A percentile compares a stretch with the other conserved stretches of the same genome.
These are phyloP conservation scores for Colletotrichum theobromicola DNA, from an alignment of 2,329 filamentous ascomycete genomes.

Conservation along the genomic window DNA sequence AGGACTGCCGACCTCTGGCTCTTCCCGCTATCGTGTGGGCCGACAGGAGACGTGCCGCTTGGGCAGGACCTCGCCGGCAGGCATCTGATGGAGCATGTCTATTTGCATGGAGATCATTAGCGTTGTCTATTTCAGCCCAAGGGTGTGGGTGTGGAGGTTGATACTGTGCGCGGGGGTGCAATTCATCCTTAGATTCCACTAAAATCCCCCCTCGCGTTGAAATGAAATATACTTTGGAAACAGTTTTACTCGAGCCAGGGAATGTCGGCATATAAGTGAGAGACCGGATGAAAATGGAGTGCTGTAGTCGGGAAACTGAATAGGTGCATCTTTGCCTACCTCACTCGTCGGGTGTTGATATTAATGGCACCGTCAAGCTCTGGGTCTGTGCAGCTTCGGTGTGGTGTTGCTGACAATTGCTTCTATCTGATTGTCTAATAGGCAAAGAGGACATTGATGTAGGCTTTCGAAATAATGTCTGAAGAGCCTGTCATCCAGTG, in stretches of 20 bases:
- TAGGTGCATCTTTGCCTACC: background rate
- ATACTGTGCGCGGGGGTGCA: background rate
- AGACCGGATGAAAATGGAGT: background rate
- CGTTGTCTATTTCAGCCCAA: background rate
- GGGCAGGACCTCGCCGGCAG: background rate
- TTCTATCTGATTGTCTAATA: background rate
- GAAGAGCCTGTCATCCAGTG: background rate
- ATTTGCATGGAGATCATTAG: background rate
- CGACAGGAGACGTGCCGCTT: background rate
- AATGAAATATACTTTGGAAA: background rate
- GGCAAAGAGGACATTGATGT: background rate
- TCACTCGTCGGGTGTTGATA: background rate
- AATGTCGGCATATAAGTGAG: background rate
- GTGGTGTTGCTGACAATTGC: background rate
- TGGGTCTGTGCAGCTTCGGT: background rate
- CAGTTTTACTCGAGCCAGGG: background rate
- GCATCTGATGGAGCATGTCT: background rate
- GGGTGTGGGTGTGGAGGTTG: background rate
- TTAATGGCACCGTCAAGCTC: background rate
- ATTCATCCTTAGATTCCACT: background rate
- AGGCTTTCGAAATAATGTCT: background rate
- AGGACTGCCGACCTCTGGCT: background rate
- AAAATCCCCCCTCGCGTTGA: background rate
- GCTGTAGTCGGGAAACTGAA: background rate
- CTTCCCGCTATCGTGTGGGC: background rate